Base-by-base conservation (phyloP, 164 flowering plant genomes). In the Cinnamomum chago region DNA sequence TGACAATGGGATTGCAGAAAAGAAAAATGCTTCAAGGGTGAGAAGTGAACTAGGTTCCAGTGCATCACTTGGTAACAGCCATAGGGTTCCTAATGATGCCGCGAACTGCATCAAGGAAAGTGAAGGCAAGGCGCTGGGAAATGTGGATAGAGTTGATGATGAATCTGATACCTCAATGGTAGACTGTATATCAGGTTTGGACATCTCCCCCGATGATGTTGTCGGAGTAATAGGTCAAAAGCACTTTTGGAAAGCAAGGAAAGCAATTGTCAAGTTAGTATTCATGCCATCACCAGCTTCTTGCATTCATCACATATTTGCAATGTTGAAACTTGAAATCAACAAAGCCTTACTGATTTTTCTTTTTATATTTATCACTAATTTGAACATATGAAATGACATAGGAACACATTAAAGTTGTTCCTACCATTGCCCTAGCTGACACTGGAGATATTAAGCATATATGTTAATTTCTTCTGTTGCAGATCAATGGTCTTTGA, bases 241-340 rank as follows among this genome's bases (percentile, higher is more conserved):
- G 58, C 88, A 85, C 28, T 91, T 91, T 78, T 89, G 92, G 93
- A 86, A 88, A 81, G 87, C 92, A 28, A 84, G 99, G 78, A 85
- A 75, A 77, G 91, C 86, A 22, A 90, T 95, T 80, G 79, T 81
- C 85, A 85, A 85, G 99, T 95, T 83, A 89, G 97, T 89, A 72
- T 40, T 33, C 62, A 23, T 50, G n/a, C 35, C n/a, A 52, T 25
- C 35, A 25, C 33, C 22, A 20, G 51, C 28, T 28, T 67, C 64
- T 50, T 65, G 7, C 28, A 70, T 52, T 70, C n/a, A 14, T 55
- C 15, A 5, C n/a, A 24, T 27, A 15, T 30, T 15, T 2, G 11
- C 13, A 28, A 2, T 67, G 33, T 67, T 67, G 47, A 67, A 67
- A 30, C 28, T 67, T 67, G 47, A 67, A 67, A 30, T 67, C 13